Percentiles rank a stretch among this genome's conserved stretches.
Conservation (phyloP, 371 early-diverging fungal species). For the Blakeslea trispora region DNA sequence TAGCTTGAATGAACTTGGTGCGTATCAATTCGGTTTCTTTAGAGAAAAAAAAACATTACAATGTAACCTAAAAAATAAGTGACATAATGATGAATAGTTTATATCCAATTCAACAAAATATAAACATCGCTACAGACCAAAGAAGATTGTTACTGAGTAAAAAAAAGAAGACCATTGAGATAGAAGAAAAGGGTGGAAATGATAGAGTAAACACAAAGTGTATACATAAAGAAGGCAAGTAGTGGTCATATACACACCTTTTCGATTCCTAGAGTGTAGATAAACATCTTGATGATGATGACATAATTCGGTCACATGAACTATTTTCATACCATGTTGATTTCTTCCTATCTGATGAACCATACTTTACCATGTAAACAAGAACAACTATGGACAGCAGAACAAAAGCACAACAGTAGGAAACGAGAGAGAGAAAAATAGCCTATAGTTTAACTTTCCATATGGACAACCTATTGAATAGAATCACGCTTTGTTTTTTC, state of each 20-base stretch:
- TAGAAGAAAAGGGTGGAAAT: too few species aligned
- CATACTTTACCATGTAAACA: too few species aligned
- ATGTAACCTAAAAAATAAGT: not conserved
- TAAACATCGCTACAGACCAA: too few species aligned
- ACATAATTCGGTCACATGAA: conserved; percentile 1
- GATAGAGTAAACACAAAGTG: not conserved
- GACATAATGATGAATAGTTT: not conserved
- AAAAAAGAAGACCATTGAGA: too few species aligned
- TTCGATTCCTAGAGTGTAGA: too few species aligned
- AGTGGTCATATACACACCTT: not conserved
- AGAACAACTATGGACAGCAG: not conserved
- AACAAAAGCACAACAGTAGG: not conserved
- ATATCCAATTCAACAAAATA: not conserved
- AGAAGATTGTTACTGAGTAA: too few species aligned
- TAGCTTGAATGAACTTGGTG: too few species aligned
- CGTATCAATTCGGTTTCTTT: too few species aligned
- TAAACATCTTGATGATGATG: not conserved
- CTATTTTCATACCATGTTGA: too few species aligned
- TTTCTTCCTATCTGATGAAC: too few species aligned
- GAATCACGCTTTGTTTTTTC: not conserved
- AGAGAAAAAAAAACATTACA: not conserved
- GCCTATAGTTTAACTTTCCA: not conserved
- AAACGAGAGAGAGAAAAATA: not conserved
- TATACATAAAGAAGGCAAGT: not conserved
- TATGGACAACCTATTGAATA: too few species aligned